Conservation (phyloP, 2,329 filamentous ascomycete genomes). For the Aspergillus floridensis region DNA sequence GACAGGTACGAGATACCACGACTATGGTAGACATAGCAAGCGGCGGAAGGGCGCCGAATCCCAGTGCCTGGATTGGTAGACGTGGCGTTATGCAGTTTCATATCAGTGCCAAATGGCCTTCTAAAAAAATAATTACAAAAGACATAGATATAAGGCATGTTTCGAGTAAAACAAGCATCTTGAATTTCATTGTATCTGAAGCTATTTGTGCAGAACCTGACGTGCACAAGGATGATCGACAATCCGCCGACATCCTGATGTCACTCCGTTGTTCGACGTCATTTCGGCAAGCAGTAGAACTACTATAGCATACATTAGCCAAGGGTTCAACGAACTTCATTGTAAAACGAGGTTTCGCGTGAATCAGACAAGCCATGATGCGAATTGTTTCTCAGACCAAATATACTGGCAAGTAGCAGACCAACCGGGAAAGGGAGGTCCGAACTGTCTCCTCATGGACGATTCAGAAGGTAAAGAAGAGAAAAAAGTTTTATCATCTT, state of each 20-base stretch:
- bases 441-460: constrained; percentile 65
- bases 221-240: background rate
- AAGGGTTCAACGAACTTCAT: background rate
- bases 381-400: constrained; percentile 56
- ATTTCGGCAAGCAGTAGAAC: background rate
- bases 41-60: too few species aligned
- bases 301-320: constrained; percentile 7
- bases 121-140: background rate
- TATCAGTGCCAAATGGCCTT: too few species aligned
- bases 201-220: background rate
- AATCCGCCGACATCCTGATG: background rate
- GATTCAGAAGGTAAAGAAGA: constrained; percentile 67
- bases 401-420: constrained; percentile 72
- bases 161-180: background rate
- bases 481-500: constrained; percentile 60
- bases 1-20: too few species aligned
- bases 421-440: constrained; percentile 60
- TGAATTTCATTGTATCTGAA: background rate
- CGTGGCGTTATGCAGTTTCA: too few species aligned
- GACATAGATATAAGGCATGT: background rate
- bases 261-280: background rate
- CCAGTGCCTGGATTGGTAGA: too few species aligned
- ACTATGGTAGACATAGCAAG: too few species aligned
- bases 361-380: background rate
- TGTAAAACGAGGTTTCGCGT: background rate